Base-by-base conservation (phyloP, 2,329 filamentous ascomycete genomes). In the Calonectria fujianensis region DNA sequence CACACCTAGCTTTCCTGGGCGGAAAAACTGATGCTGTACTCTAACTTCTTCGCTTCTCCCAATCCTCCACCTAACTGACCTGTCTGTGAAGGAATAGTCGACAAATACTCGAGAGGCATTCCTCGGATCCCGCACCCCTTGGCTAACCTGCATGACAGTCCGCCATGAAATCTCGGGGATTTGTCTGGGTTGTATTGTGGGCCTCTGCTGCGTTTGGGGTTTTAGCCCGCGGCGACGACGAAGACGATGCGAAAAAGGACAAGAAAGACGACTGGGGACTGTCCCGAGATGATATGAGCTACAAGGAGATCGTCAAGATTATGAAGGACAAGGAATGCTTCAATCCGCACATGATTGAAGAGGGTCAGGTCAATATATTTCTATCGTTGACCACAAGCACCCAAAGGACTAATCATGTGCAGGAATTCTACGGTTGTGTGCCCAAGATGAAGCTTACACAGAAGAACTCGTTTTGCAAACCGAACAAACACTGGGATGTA, bases 351-450 rank as follows among this genome's bases (percentile, higher is more conserved):
- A 9, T 18, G 13, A 63, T 37, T 29, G 57, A 41, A 27, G 57
- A 63, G 35, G 37, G 57, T 14, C 7, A 29, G 57, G 57, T 63
- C 24, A n/a, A 3, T 14, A 27, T 5, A 27, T 5, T 27, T 61
- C 2, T 31, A 14, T 27, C 5, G 39, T 57, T 27, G n/a, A 13
- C 14, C 4, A 10, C 35, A 9, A 35, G 27, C 57, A 20, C 57
- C 16, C 7, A 11, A 27, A 6, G 18, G 27, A 41, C 57, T 63
- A 20, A 63, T 27, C 6, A 7, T 29, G 57, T 8, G 37, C 10
- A 63, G 57, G 57, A 63, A 41, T 63, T 63, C 24, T 37, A 63
- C n/a, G 57, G 57, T 6, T 63, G 57, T 7, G 8, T 63, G 14
- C 57, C 57, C 29, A 63, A 63, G 27, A 20, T 27, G n/a, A 27